A percentile compares a stretch with the other conserved stretches of the same genome.
Evolutionary conservation across 108 stramenopile species (phyloP).

Genomic region (Asterionellopsis glacialis): DNA sequence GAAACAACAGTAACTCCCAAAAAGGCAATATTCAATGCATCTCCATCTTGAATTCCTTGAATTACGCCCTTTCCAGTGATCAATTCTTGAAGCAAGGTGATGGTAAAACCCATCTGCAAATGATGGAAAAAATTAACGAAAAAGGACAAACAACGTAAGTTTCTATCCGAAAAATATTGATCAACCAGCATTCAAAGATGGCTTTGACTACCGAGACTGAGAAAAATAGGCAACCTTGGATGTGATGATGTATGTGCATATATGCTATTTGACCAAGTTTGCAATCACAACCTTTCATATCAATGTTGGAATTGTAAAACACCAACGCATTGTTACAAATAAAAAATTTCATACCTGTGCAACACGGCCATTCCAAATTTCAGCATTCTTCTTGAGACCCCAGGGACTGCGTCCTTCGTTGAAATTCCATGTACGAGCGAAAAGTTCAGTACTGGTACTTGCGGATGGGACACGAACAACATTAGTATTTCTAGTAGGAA

Average conservation of each 20-base stretch:
- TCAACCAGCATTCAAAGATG: too few relatives aligned
- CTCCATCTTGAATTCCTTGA: conserved; percentile 66
- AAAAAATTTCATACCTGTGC: conserved; percentile 53
- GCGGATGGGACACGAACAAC: too few relatives aligned
- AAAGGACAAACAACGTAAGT: neutral
- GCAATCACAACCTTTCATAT: too few relatives aligned
- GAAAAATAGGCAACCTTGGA: neutral
- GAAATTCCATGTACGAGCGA: conserved; percentile 86
- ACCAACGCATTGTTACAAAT: neutral
- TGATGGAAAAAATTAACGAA: conserved; percentile 1
- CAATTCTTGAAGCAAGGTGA: conserved; percentile 76
- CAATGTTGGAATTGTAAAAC: neutral
- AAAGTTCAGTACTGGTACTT: conserved; percentile 15
- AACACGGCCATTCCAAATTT: conserved; percentile 90
- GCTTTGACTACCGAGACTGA: too few relatives aligned
- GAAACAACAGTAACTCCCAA: conserved; percentile 37
- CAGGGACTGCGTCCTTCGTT: conserved; percentile 81
- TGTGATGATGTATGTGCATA: neutral
- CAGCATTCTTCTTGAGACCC: conserved; percentile 85
- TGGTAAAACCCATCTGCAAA: conserved; percentile 69
- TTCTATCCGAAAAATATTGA: neutral
- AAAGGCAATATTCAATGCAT: conserved; percentile 40
- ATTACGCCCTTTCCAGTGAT: conserved; percentile 78
- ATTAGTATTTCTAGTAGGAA: too few relatives aligned
- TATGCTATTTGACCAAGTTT: too few relatives aligned